These are phyloP conservation scores for Lotmaria passim DNA, from an alignment of 208 protist genomes.

Conservation along the genomic window DNA sequence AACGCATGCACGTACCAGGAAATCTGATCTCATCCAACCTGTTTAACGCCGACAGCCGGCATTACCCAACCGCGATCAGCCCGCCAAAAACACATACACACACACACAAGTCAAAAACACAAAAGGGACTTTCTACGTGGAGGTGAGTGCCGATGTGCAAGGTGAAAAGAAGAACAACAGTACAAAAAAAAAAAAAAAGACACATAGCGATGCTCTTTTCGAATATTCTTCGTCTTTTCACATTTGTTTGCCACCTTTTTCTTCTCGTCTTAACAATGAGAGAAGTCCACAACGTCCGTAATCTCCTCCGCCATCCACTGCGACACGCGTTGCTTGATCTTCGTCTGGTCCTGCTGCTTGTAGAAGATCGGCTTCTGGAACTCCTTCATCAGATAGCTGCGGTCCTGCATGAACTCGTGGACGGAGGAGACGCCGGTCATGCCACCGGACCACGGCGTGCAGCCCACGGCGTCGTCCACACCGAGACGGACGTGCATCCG, in stretches of 20 bases:
- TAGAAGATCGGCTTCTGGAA: slow-evolving; percentile 83
- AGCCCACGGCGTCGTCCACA: slow-evolving; percentile 72
- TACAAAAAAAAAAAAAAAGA: too few species aligned
- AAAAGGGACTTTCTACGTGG: too few species aligned
- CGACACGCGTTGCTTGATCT: slow-evolving; percentile 69
- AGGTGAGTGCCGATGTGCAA: too few species aligned
- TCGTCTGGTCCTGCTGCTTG: slow-evolving; percentile 81
- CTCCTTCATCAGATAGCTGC: slow-evolving; percentile 77
- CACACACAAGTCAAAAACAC: too few species aligned
- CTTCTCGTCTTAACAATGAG: slow-evolving; percentile 44
- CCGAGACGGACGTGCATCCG: slow-evolving; percentile 78
- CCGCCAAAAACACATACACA: too few species aligned
- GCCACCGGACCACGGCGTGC: slow-evolving; percentile 80
- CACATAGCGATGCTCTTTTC: too few species aligned
- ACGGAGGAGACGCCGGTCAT: slow-evolving; percentile 69
- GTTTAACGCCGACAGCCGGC: too few species aligned
- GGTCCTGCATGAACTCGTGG: slow-evolving; percentile 84
- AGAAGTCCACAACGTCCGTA: slow-evolving; percentile 85
- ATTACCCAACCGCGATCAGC: too few species aligned
- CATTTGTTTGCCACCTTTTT: too few species aligned
- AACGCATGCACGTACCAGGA: too few species aligned
- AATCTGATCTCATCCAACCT: too few species aligned
- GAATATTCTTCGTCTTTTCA: not conserved
- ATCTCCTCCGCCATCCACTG: slow-evolving; percentile 72
- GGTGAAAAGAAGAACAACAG: too few species aligned